Percentiles rank a stretch among this genome's conserved stretches.
Conservation (phyloP, 306 rosid genomes). For the Quercus glauca region DNA sequence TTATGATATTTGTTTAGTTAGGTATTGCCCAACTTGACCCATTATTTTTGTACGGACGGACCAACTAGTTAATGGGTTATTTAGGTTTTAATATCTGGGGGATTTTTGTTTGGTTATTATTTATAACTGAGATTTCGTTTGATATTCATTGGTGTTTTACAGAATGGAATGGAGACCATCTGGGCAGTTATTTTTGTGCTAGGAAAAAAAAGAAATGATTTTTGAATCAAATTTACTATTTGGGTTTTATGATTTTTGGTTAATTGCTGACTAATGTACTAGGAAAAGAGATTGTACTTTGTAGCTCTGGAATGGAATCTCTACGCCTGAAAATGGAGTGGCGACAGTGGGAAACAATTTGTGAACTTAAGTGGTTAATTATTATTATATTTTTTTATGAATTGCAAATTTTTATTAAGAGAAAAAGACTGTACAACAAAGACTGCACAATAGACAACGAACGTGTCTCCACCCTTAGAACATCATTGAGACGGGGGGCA, state of each 20-base stretch:
- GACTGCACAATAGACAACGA: too few species aligned
- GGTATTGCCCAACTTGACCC: not conserved
- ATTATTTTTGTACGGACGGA: not conserved
- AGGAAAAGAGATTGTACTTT: not conserved
- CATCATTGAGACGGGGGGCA: too few species aligned
- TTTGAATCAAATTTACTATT: too few species aligned
- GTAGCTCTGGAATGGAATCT: not conserved
- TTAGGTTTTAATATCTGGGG: not conserved
- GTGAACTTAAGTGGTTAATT: not conserved
- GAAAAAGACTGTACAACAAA: too few species aligned
- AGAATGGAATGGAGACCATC: not conserved
- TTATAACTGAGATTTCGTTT: not conserved
- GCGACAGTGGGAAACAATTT: not conserved
- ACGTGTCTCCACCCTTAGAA: too few species aligned
- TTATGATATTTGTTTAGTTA: not conserved
- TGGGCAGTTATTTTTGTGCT: not conserved
- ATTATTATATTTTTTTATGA: not conserved
- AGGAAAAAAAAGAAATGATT: too few species aligned
- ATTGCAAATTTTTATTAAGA: too few species aligned
- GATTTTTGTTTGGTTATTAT: not conserved
- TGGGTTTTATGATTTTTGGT: too few species aligned
- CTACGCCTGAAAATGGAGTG: not conserved
- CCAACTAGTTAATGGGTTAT: not conserved
- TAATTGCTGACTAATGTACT: not conserved
- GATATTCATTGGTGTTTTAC: slow-evolving; percentile 1